Evolutionary conservation across 176 grass and related monocot genomes (phyloP).

Genomic region (Urochloa ruziziensis): DNA sequence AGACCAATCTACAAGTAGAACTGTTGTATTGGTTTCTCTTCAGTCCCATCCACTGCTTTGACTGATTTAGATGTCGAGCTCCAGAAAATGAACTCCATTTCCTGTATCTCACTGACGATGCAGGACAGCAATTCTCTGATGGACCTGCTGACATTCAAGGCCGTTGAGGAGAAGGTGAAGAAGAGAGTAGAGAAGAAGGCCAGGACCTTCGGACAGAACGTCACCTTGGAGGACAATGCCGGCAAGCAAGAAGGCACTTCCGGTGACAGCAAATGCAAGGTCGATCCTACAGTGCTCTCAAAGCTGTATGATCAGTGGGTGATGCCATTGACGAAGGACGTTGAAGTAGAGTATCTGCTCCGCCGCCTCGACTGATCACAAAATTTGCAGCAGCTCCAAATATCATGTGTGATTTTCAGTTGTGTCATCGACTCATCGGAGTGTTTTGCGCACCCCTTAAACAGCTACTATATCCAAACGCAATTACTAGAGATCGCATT

Average conservation of each 20-base stretch:
- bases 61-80: neutral
- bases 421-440: neutral
- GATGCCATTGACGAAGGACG: conserved; percentile 81
- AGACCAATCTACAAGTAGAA: neutral
- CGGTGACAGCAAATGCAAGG: conserved; percentile 46
- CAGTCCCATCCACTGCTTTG: neutral
- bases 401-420: neutral
- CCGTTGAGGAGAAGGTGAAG: conserved; percentile 87
- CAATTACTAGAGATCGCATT: neutral
- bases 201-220: conserved; percentile 69
- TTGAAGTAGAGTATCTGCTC: conserved; percentile 87
- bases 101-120: conserved; percentile 8
- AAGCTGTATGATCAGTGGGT: conserved; percentile 90
- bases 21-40: neutral
- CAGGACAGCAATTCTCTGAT: conserved; percentile 74
- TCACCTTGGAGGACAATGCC: conserved; percentile 55
- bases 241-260: conserved; percentile 12
- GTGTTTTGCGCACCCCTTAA: neutral
- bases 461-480: neutral
- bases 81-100: conserved; percentile 1
- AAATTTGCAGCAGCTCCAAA: neutral
- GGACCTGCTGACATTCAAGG: conserved; percentile 81
- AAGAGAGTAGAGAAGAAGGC: conserved; percentile 91
- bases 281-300: conserved; percentile 62
- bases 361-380: conserved; percentile 60